Base-by-base conservation (phyloP, 495 filamentous ascomycete species). In the Cercophora samala region DNA sequence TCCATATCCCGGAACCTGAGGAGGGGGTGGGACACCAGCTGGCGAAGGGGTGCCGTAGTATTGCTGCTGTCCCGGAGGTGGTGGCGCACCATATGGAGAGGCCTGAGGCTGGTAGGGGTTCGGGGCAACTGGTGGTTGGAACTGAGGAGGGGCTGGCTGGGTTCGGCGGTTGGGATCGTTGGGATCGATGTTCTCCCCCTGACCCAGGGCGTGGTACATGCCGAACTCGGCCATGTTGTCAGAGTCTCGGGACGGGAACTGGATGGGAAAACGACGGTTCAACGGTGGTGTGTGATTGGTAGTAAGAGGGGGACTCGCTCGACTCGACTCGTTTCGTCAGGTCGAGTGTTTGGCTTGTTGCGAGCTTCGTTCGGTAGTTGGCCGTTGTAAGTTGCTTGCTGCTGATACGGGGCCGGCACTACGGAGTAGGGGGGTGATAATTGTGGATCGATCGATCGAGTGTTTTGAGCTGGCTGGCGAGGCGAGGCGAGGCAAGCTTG, bases 141-240 rank as follows among this genome's bases (percentile, higher is more conserved):
- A 87, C 77, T 80, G 84, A 64, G 85, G 83, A 63, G 85, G 80
- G 55, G 82, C 79, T n/a, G 85, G 85, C 71, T 89, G 87, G 32
- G 75, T 76, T 64, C 78, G 80, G 51, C 78, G 81, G 66, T 86
- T 86, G 62, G 84, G 86, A 72, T 90, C 85, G 62, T 85, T 86
- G 59, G 89, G 85, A 73, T 89, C 88, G 73, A 83, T 67, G 46
- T 76, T 73, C 63, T 89, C 82, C 75, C 84, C 84, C 75, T 87
- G 83, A 58, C 87, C 90, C 66, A 90, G 83, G 76, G 89, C 80
- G 74, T 93, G 88, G 80, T 92, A 94, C 85, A 89, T 89, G 70
- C 84, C 77, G 79, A 88, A 90, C 73, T 94, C 89, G 70, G 90
- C 85, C 91, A 94, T 92, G 18, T 63, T 72, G 66, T 58, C 24